Evolutionary conservation across 371 early-diverging fungal species (phyloP).

Genomic region (Capillidium rhysosporum): DNA sequence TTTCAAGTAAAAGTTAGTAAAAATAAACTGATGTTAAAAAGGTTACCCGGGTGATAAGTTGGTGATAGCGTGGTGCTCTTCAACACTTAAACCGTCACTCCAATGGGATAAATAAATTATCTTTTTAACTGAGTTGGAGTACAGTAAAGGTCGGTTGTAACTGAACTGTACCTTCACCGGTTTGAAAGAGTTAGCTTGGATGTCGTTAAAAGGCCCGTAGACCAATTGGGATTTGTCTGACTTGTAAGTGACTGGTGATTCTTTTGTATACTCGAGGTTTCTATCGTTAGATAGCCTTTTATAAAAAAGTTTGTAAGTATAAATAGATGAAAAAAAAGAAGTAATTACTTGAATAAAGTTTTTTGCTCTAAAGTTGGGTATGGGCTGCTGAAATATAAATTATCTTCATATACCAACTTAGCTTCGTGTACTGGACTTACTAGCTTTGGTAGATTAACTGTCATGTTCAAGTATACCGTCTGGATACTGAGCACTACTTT

Average conservation of each 20-base stretch:
- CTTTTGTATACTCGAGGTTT: not conserved
- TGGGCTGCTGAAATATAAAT: slow-evolving; percentile 8
- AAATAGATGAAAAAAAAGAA: not conserved
- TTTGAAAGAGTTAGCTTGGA: slow-evolving; percentile 14
- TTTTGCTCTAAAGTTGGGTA: slow-evolving; percentile 57
- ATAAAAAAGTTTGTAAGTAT: not conserved
- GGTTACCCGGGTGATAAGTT: slow-evolving; percentile 64
- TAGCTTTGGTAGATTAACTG: not conserved
- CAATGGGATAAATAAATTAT: slow-evolving; percentile 77
- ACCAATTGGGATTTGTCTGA: slow-evolving; percentile 15
- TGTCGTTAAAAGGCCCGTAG: slow-evolving; percentile 54
- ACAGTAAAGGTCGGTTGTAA: slow-evolving; percentile 32
- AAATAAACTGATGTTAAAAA: not conserved
- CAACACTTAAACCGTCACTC: slow-evolving; percentile 58
- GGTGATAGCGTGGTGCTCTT: slow-evolving; percentile 62
- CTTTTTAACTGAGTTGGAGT: slow-evolving; percentile 32
- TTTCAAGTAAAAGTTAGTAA: not conserved
- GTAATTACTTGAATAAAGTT: slow-evolving; percentile 47
- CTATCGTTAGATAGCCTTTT: not conserved
- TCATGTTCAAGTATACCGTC: not conserved
- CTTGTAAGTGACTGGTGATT: not conserved
- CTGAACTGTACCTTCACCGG: slow-evolving; percentile 47
- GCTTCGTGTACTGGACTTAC: not conserved
- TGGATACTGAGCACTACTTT: not conserved
- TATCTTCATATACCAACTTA: not conserved